phyloP scores from a whole-genome alignment of 108 stramenopile genomes.

The Cyclotella baltica region DNA sequence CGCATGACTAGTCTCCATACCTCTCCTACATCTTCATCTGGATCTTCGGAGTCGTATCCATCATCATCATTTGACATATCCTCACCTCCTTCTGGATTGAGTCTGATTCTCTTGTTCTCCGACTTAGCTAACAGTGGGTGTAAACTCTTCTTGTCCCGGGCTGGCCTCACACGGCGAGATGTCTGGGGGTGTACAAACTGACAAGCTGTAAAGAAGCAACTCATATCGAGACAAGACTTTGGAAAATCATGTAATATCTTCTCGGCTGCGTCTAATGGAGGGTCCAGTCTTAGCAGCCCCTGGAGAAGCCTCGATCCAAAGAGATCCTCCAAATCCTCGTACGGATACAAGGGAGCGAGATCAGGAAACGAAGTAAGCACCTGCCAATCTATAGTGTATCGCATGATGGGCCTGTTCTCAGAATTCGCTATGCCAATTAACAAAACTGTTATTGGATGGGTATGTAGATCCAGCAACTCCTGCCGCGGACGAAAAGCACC shows the following conservation, averaged over 20 bases:
- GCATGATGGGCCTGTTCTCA: conserved; percentile 42
- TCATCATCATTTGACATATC: background rate
- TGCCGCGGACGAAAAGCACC: conserved; percentile 33
- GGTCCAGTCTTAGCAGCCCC: conserved; percentile 48
- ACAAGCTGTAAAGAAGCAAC: conserved; percentile 57
- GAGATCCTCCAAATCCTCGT: conserved; percentile 16
- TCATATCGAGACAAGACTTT: conserved; percentile 54
- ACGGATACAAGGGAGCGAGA: conserved; percentile 25
- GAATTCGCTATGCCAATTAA: conserved; percentile 38
- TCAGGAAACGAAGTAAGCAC: conserved; percentile 31
- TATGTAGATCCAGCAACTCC: conserved; percentile 5
- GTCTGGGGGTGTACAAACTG: conserved; percentile 52
- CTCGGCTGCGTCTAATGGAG: conserved; percentile 39
- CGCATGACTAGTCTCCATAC: conserved; percentile 51
- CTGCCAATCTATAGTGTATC: conserved; percentile 47
- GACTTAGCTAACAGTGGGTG: background rate
- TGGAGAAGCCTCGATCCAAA: conserved; percentile 39
- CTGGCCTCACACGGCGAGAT: conserved; percentile 13
- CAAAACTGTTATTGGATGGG: conserved; percentile 19
- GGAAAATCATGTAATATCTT: conserved; percentile 50
- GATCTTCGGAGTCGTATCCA: conserved; percentile 28
- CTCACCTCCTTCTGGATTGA: background rate
- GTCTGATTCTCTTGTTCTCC: conserved; percentile 2
- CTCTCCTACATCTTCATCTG: conserved; percentile 48
- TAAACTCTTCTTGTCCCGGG: background rate